phyloP scores from a whole-genome alignment of 2,329 filamentous ascomycete genomes.

The Alternaria alternata region DNA sequence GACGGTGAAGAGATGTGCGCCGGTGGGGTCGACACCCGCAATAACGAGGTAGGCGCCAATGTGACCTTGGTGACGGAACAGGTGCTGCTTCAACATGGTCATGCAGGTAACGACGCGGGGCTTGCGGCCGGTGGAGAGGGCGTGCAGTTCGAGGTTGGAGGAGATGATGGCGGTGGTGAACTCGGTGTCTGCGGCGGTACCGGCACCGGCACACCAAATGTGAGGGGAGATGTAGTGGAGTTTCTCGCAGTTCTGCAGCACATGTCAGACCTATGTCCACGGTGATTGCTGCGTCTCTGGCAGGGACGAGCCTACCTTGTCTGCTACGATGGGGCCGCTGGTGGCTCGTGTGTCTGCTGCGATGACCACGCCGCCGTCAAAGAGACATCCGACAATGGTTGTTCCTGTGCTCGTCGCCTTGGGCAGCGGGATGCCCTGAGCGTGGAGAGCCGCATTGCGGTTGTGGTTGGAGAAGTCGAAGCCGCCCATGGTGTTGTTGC shows the following conservation, averaged over 20 bases:
- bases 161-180: constrained; percentile 99
- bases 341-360: constrained; percentile 98
- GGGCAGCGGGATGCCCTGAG: constrained; percentile 89
- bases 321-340: constrained; percentile 95
- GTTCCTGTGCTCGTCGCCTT: constrained; percentile 99
- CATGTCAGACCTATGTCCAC: constrained; percentile 17
- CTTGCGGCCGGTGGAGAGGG: constrained; percentile 93
- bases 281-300: not conserved
- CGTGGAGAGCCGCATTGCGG: constrained; percentile 95
- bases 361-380: constrained; percentile 96
- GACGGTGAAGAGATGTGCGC: constrained; percentile 94
- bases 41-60: constrained; percentile 98
- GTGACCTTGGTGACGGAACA: constrained; percentile 97
- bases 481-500: constrained; percentile 71
- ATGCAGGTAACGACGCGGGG: constrained; percentile 98
- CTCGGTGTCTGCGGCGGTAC: constrained; percentile 97
- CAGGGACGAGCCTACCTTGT: constrained; percentile 70
- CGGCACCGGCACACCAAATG: constrained; percentile 98
- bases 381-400: constrained; percentile 97
- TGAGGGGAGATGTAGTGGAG: constrained; percentile 98
- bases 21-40: constrained; percentile 94
- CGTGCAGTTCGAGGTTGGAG: constrained; percentile 96
- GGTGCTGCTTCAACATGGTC: constrained; percentile 99
- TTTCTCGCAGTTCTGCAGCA: constrained; percentile 90
- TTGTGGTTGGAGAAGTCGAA: constrained; percentile 97